These are phyloP conservation scores for Aciculoconidium aculeatum DNA, from an alignment of 805 yeast species.

Conservation along the genomic window DNA sequence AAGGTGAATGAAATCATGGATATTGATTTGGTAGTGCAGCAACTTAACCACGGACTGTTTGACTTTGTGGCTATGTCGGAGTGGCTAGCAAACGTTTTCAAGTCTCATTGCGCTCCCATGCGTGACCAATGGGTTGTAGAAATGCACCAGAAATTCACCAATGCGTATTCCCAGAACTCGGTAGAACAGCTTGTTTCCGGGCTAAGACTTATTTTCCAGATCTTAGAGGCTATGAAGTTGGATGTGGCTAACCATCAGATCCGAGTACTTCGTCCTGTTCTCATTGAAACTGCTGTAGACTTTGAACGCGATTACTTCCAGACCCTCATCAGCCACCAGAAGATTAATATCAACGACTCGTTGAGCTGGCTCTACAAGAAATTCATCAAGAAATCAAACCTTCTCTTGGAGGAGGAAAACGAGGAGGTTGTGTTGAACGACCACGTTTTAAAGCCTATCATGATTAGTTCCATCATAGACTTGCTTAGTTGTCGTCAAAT, in stretches of 20 bases:
- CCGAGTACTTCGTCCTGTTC: slow-evolving; percentile 73
- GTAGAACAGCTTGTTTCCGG: slow-evolving; percentile 61
- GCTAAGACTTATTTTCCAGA: slow-evolving; percentile 67
- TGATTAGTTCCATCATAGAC: slow-evolving; percentile 51
- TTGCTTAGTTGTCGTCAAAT: slow-evolving; percentile 72
- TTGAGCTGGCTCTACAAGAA: slow-evolving; percentile 58
- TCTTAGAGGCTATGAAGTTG: slow-evolving; percentile 88
- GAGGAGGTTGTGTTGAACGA: slow-evolving; percentile 11
- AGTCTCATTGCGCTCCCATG: slow-evolving; percentile 94
- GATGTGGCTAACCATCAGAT: slow-evolving; percentile 96
- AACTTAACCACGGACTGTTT: slow-evolving; percentile 62
- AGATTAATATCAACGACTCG: slow-evolving; percentile 54
- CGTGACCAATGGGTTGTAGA: slow-evolving; percentile 85
- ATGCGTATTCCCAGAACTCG: slow-evolving; percentile 43
- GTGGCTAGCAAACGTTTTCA: slow-evolving; percentile 74
- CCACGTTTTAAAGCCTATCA: slow-evolving; percentile 28
- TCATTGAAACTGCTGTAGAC: slow-evolving; percentile 81
- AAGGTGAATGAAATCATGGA: slow-evolving; percentile 70
- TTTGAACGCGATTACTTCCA: slow-evolving; percentile 82
- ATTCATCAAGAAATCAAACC: slow-evolving; percentile 15
- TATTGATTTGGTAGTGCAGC: slow-evolving; percentile 70
- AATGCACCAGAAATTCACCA: slow-evolving; percentile 58
- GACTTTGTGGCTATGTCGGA: slow-evolving; percentile 64
- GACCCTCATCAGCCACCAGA: slow-evolving; percentile 47
- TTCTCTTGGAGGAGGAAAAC: slow-evolving; percentile 9